Evolutionary conservation across 768 basidiomycete genomes (phyloP).

Genomic region (Dioszegia aurantiaca): DNA sequence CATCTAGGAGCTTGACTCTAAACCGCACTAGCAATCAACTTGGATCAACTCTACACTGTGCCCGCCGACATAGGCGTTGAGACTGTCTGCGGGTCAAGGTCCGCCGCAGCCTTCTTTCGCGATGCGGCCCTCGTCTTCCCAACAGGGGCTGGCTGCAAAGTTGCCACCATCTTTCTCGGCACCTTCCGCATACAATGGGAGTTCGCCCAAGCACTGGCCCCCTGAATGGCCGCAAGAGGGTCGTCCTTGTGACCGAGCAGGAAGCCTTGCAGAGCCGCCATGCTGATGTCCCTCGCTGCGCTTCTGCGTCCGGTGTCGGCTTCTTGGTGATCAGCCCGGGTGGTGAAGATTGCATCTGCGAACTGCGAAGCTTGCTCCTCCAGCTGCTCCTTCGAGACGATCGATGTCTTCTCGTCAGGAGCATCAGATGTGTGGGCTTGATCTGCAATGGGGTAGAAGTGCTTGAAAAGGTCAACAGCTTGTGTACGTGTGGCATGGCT

Average conservation of each 20-base stretch:
- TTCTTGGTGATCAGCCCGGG: background rate
- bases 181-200: constrained; percentile 39
- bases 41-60: background rate
- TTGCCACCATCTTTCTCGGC: constrained; percentile 1
- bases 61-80: background rate
- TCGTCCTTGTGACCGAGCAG: constrained; percentile 67
- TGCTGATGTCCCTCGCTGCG: constrained; percentile 57
- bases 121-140: background rate
- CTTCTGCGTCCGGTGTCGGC: background rate
- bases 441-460: constrained; percentile 31
- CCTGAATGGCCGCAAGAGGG: constrained; percentile 69
- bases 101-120: background rate
- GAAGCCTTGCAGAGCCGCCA: constrained; percentile 83
- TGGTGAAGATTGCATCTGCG: constrained; percentile 66
- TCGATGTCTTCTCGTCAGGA: constrained; percentile 5
- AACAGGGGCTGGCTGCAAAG: background rate
- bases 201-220: constrained; percentile 72
- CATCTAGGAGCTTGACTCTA: too few species aligned
- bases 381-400: background rate
- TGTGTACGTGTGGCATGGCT: constrained; percentile 69
- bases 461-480: constrained; percentile 35
- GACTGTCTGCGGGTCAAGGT: background rate
- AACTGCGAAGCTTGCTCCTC: constrained; percentile 61
- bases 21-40: background rate
- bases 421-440: background rate